Base-by-base conservation (phyloP, 441 rosid genomes). In the Populus trichocarpa region DNA sequence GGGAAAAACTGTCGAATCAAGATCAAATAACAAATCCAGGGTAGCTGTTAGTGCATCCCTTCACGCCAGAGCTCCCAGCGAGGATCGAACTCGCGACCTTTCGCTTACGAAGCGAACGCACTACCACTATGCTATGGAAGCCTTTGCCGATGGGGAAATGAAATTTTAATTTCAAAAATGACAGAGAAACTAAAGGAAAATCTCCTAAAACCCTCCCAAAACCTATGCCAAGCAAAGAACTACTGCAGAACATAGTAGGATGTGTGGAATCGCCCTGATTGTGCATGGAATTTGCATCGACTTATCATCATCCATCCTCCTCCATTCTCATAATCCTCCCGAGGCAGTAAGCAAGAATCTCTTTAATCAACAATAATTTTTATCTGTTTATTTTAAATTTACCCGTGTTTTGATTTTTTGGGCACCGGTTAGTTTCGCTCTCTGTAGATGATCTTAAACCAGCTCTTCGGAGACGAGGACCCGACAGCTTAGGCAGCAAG, bases 71-170 rank as follows among this genome's bases (percentile, higher is more conserved):
- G 72, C 72, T 70, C 72, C 59, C 72, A 70, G 91, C 89, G 97
- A 95, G 97, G 93, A 89, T 93, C 92, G 94, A 93, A 95, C 97
- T 95, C 96, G 91, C 95, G 96, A 88, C 94, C 98, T 93, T 90
- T 95, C 96, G 90, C 97, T 95, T 92, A 93, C 97, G 93, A 92
- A 95, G 98, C 91, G 94, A 95, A 95, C 94, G 93, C 99, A 95
- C 91, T 95, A 90, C 99, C 99, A 95, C 96, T 92, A 91, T 93
- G 95, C 93, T 91, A 93, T 70, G 72, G 72, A 70, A 70, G 72
- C 72, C 14, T 38, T 69, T 14, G 57, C 20, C 20, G 20, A 50
- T 5, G 20, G 8, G 57, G 7, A 14, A 4, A 30, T 2, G 70
- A 2, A 67, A 2, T 30, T 67, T 0, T 5, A 25, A 30, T 8